Base-by-base conservation (phyloP, 2,329 filamentous ascomycete genomes). In the Zasmidium citrigriseum region DNA sequence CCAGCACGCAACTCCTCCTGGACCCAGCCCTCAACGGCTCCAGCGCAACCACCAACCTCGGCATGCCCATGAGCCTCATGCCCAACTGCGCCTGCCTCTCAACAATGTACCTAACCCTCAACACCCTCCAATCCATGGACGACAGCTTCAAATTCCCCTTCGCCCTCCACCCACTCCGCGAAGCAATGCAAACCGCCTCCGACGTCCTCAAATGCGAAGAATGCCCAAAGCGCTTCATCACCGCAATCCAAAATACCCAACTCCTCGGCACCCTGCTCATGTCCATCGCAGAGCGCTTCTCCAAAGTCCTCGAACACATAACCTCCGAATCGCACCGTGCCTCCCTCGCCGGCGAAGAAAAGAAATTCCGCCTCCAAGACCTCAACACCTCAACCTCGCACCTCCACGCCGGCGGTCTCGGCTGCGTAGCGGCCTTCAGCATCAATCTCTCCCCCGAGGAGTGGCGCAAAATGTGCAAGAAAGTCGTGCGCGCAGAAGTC, bases 231-330 rank as follows among this genome's bases (percentile, higher is more conserved):
- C 67, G 73, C n/a, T 69, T 70, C 54, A 75, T 78, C 59, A 73
- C 72, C 14, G 77, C 75, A 0, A 72, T 78, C 3, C 79, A 81
- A 56, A 82, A 82, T 61, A 70, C 75, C 0, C 73, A 77, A 34
- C 69, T 77, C 4, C 64, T 80, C 10, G 68, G 71, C 9, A 73
- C 77, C 1, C 45, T 82, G 2, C 68, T 80, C 16, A 72, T 75
- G 57, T 72, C 73, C 21, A 67, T 81, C 22, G 70, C 73, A 1
- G 74, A 78, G 47, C 72, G 75, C 45, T 80, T 78, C 64, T 65
- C 70, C 48, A 76, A 74, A 56, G 64, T 78, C 0, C 70, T 82
- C 1, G 51, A 63, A 1, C 66, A 70, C 21, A 76, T 82, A 54
- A 73, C 78, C 29, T 57, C 58, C 10, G 78, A 80, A 63, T 70